Evolutionary conservation across 768 basidiomycete genomes (phyloP).

Genomic region (Boletus coccyginus): DNA sequence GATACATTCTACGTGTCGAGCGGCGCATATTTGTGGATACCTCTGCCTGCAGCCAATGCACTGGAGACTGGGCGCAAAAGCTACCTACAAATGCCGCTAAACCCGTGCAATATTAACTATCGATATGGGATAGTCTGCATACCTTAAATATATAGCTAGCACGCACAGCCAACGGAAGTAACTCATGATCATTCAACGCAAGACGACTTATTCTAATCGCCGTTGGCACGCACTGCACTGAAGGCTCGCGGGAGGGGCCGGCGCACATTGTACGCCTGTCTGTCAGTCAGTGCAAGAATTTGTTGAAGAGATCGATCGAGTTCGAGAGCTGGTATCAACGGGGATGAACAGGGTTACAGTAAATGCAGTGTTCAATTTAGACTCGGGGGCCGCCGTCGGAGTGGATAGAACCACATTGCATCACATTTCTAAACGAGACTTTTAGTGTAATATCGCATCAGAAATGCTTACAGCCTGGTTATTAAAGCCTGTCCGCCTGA

Average conservation of each 20-base stretch:
- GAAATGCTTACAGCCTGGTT: no score
- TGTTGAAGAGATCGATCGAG: neutral
- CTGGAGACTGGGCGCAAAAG: neutral
- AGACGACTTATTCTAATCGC: neutral
- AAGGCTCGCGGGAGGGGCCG: slow-evolving; percentile 19
- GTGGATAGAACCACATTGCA: neutral
- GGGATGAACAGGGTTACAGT: neutral
- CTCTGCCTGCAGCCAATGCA: neutral
- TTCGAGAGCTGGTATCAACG: no score
- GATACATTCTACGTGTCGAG: no score
- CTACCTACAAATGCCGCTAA: neutral
- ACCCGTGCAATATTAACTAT: neutral
- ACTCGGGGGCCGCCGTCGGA: neutral
- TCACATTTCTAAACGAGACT: no score
- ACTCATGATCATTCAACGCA: neutral
- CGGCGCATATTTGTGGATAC: no score
- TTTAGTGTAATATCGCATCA: no score
- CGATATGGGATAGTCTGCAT: neutral
- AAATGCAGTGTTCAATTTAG: neutral
- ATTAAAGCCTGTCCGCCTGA: neutral
- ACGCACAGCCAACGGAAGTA: neutral
- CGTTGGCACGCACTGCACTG: neutral
- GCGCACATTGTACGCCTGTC: neutral
- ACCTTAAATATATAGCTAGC: neutral
- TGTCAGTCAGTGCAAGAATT: no score